Percentiles rank a stretch among this genome's conserved stretches.
Conservation (phyloP, 352 stramenopile species). For the Phytophthora citricola region DNA sequence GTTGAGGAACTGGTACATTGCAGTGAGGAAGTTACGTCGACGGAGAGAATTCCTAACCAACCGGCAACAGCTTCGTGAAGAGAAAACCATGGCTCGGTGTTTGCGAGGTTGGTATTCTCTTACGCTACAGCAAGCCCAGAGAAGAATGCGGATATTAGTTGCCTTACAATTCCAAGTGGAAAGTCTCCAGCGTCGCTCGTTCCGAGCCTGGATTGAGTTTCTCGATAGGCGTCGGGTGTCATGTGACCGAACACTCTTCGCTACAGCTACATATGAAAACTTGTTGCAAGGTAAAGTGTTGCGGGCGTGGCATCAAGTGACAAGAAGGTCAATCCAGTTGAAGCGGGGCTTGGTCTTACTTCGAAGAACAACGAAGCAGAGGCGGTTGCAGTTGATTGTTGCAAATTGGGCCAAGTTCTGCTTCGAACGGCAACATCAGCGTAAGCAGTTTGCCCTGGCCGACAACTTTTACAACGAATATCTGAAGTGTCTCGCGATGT, state of each 20-base stretch:
- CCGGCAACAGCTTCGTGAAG: constrained; percentile 15
- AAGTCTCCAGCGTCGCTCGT: constrained; percentile 17
- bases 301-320: constrained; percentile 10
- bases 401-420: constrained; percentile 16
- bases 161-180: constrained; percentile 20
- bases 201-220: constrained; percentile 22
- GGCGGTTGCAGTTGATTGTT: constrained; percentile 16
- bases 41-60: constrained; percentile 20
- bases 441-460: constrained; percentile 21
- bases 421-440: constrained; percentile 2
- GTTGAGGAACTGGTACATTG: constrained; percentile 41
- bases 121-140: neutral
- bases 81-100: constrained; percentile 5
- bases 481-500: constrained; percentile 34
- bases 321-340: neutral
- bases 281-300: constrained; percentile 14
- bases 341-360: neutral
- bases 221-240: constrained; percentile 1
- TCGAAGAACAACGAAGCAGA: neutral
- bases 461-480: constrained; percentile 39
- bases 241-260: constrained; percentile 8
- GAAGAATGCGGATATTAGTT: constrained; percentile 9
- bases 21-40: constrained; percentile 19
- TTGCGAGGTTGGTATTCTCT: constrained; percentile 20
- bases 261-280: constrained; percentile 9